phyloP scores from a whole-genome alignment of 129 eudicot genomes.

The Tagetes patula region DNA sequence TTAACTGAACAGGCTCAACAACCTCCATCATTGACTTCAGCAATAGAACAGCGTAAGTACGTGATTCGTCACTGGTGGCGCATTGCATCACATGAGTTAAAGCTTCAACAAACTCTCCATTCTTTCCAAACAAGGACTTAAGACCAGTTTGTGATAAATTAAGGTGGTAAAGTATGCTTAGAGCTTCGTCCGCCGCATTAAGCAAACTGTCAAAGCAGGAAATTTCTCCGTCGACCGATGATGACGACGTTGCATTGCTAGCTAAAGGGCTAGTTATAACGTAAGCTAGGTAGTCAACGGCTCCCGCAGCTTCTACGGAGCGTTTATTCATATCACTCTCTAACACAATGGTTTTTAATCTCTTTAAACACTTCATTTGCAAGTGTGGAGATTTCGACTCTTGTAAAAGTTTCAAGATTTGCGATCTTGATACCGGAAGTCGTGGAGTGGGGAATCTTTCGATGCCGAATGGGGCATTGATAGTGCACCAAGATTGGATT shows the following conservation, averaged over 20 bases:
- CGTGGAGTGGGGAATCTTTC: conserved; percentile 66
- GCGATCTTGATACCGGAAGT: conserved; percentile 47
- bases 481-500: conserved; percentile 72
- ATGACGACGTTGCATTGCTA: background rate
- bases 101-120: conserved; percentile 34
- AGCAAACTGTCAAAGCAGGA: conserved; percentile 9
- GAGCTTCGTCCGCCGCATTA: conserved; percentile 27
- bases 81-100: conserved; percentile 39
- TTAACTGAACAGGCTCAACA: conserved; percentile 43
- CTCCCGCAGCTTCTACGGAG: conserved; percentile 54
- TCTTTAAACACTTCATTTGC: conserved; percentile 38
- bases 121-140: conserved; percentile 30
- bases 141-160: conserved; percentile 41
- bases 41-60: conserved; percentile 42
- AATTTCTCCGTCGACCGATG: background rate
- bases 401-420: conserved; percentile 48
- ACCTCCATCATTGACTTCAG: conserved; percentile 52
- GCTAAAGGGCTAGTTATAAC: conserved; percentile 24
- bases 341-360: conserved; percentile 43
- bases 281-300: conserved; percentile 40
- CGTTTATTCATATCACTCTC: conserved; percentile 52
- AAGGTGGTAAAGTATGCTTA: conserved; percentile 48
- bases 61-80: conserved; percentile 44
- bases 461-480: conserved; percentile 52
- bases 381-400: conserved; percentile 41